A percentile compares a stretch with the other conserved stretches of the same genome.
Evolutionary conservation across 2,329 filamentous ascomycete species (phyloP).

Genomic region (Aspergillus ochraceus): DNA sequence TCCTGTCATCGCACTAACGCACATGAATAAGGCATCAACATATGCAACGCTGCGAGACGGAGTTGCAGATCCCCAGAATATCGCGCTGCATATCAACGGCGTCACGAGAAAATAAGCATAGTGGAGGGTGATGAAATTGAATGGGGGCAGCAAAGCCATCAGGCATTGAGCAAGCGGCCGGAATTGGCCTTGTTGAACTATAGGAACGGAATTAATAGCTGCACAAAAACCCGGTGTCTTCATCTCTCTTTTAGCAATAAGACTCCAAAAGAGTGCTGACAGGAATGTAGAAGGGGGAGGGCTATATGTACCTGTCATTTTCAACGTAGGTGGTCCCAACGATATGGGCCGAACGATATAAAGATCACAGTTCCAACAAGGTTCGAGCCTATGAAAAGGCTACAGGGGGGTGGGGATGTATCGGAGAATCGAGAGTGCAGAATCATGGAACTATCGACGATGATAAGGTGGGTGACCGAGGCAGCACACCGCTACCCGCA

Average conservation of each 20-base stretch:
- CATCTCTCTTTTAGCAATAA: not conserved
- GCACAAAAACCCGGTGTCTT: not conserved
- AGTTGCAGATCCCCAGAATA: slow-evolving; percentile 59
- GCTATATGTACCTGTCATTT: not conserved
- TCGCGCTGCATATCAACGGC: slow-evolving; percentile 55
- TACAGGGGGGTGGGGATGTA: not conserved
- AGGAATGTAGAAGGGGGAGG: not conserved
- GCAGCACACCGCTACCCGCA: slow-evolving; percentile 22
- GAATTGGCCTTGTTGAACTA: slow-evolving; percentile 23
- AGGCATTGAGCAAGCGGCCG: slow-evolving; percentile 23
- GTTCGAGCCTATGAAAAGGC: not conserved
- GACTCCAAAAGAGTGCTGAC: not conserved
- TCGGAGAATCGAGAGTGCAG: not conserved
- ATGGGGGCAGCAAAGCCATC: slow-evolving; percentile 32
- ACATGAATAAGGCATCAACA: slow-evolving; percentile 66
- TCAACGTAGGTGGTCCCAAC: not conserved
- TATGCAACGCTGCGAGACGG: slow-evolving; percentile 57
- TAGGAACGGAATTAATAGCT: not conserved
- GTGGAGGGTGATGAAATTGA: slow-evolving; percentile 66
- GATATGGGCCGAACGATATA: not conserved
- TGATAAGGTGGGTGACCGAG: not conserved
- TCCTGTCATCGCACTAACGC: slow-evolving; percentile 65
- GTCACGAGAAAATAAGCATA: slow-evolving; percentile 65
- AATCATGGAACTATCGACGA: not conserved
- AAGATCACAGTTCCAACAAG: not conserved